Evolutionary conservation across 305 asterid species (phyloP), one percentile per base, ranked within the genome.

Genomic region (Fraxinus ornus): DNA sequence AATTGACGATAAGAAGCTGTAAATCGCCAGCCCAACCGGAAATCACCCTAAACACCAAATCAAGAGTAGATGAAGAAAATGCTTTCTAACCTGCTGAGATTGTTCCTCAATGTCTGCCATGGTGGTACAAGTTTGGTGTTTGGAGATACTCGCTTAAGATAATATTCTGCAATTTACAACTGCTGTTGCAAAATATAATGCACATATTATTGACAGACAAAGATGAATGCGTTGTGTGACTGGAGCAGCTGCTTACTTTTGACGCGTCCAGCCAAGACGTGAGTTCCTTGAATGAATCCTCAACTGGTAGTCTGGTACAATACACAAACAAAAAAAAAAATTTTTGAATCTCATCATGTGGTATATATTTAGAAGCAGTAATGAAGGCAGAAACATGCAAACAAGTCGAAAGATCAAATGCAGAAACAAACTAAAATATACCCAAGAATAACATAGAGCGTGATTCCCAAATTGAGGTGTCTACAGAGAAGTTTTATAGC

Each of bases 401-500:
- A 21, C 70, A 60, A 0, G 70, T 22, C 44, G 21, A 60, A 60
- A 60, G 70, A 60, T 55, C 64, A 55, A 60, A 21, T 19, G 70
- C 30, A 60, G 30, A 21, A 60, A 60, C 10, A 60, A 60, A 60
- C 70, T 21, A 60, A n/a, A 57, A 32, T 5, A n/a, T 21, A 60
- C 26, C 28, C 6, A 7, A 60, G 70, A n/a, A 76, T 73, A 76
- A 47, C 21, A 75, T 37, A 49, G 80, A 62, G 10, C 1, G 70
- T 9, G 24, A 62, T 71, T 78, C 47, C 33, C 75, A 60, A 10
- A 78, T 5, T n/a, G 24, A 78, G 26, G 68, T 75, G 47, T 55
- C 82, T 30, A 21, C 66, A 77, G 47, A 80, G 30, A 76, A 19
- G 66, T 78, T 77, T 57, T 68, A 64, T 21, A 32, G 44, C 75